Percentiles rank a stretch among this genome's conserved stretches.
phyloP scores from a whole-genome alignment of 192 early-diverging fungal species.

The Entomortierella chlamydospora region DNA sequence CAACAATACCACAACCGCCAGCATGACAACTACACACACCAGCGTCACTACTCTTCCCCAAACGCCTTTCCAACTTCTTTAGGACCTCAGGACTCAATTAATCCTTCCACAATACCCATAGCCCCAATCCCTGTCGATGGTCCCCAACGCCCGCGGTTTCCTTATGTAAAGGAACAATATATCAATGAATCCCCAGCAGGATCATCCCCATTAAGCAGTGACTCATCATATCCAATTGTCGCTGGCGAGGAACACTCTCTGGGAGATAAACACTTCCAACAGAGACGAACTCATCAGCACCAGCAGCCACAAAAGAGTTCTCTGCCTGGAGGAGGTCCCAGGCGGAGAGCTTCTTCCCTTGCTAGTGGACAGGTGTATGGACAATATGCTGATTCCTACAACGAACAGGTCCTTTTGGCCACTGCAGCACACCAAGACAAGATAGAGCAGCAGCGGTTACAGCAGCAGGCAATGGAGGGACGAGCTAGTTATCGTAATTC shows the following conservation, averaged over 20 bases:
- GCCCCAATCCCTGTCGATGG: conserved; percentile 41
- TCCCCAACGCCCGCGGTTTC: conserved; percentile 19
- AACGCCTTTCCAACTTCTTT: conserved; percentile 21
- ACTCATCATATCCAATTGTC: conserved; percentile 24
- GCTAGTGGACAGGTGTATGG: conserved; percentile 19
- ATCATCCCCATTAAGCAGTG: conserved; percentile 32
- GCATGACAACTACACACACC: conserved; percentile 22
- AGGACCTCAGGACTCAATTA: conserved; percentile 34
- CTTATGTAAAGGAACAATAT: conserved; percentile 30
- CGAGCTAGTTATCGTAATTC: conserved; percentile 52
- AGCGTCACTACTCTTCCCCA: conserved; percentile 22
- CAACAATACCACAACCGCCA: conserved; percentile 12
- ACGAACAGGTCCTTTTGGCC: conserved; percentile 42
- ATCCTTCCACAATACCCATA: conserved; percentile 49
- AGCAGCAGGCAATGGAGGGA: conserved; percentile 26
- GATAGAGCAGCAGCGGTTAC: conserved; percentile 30
- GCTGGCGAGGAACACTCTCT: too few species aligned
- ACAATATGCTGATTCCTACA: conserved; percentile 38
- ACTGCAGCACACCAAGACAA: conserved; percentile 52
- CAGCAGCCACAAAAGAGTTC: conserved; percentile 13
- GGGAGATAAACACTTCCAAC: conserved; percentile 8
- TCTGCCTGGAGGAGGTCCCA: conserved; percentile 34
- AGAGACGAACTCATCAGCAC: not conserved
- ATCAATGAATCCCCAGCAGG: conserved; percentile 40
- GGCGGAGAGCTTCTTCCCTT: conserved; percentile 42